Evolutionary conservation across 2,329 filamentous ascomycete genomes (phyloP).

Genomic region (Phyllosticta citriasiana): DNA sequence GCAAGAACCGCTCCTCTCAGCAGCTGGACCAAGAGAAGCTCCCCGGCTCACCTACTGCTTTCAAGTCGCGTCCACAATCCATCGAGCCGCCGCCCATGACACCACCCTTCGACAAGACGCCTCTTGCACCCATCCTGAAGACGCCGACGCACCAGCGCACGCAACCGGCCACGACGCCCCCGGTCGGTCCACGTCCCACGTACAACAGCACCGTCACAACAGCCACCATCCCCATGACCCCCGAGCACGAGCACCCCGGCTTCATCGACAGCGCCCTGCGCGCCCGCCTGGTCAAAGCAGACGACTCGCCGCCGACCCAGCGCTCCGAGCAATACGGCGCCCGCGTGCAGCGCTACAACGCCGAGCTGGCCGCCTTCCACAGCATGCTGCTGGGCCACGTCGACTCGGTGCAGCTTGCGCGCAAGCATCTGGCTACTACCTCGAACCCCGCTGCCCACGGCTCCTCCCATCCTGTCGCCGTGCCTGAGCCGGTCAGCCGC

Average conservation of each 20-base stretch:
- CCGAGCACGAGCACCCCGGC: conserved; percentile 1
- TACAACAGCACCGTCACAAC: background rate
- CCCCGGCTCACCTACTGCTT: background rate
- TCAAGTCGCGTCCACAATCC: conserved; percentile 1
- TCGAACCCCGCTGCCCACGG: background rate
- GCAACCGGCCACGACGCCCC: background rate
- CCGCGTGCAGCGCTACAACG: conserved; percentile 15
- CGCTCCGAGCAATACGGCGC: conserved; percentile 1
- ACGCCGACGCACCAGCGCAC: conserved; percentile 1
- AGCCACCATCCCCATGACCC: background rate
- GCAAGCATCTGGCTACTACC: background rate
- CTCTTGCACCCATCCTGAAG: background rate
- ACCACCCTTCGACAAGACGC: background rate
- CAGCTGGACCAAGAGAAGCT: background rate
- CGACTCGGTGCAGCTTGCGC: conserved; percentile 14
- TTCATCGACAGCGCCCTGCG: background rate
- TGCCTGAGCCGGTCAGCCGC: background rate
- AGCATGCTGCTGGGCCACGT: conserved; percentile 22
- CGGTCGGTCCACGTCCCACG: background rate
- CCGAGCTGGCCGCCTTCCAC: conserved; percentile 19
- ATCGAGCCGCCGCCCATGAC: background rate
- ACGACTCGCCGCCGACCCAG: conserved; percentile 9
- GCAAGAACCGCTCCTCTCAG: conserved; percentile 2
- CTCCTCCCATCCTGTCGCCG: background rate
- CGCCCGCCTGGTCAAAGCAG: background rate